Percentiles rank a stretch among this genome's conserved stretches.
phyloP scores from a whole-genome alignment of 1,139 yeast genomes.

The Sugiyamaella japonica region DNA sequence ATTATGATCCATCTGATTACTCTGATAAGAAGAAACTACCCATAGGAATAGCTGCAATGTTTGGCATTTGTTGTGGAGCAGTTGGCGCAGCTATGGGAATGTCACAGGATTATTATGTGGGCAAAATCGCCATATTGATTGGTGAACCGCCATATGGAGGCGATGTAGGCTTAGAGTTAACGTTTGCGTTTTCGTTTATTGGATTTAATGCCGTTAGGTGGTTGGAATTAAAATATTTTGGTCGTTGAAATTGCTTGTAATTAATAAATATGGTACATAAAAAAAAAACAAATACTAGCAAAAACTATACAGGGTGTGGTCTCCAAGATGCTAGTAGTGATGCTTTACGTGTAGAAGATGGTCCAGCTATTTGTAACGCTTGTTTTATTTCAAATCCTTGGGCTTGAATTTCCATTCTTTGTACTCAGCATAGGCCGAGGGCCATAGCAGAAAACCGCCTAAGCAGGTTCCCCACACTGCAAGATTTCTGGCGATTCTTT shows the following conservation, averaged over 20 bases:
- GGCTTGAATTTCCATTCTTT: slow-evolving; percentile 10
- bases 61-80: slow-evolving; percentile 78
- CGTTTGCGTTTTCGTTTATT: slow-evolving; percentile 65
- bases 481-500: slow-evolving; percentile 11
- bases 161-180: slow-evolving; percentile 84
- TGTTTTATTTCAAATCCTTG: neutral
- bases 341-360: neutral
- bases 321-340: too few relatives aligned
- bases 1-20: slow-evolving; percentile 62
- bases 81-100: slow-evolving; percentile 86
- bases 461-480: slow-evolving; percentile 8
- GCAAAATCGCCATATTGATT: slow-evolving; percentile 61
- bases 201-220: slow-evolving; percentile 63
- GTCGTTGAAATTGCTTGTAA: slow-evolving; percentile 26
- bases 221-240: slow-evolving; percentile 48
- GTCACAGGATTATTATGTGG: slow-evolving; percentile 80
- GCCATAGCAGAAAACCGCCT: slow-evolving; percentile 12
- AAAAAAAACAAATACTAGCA: neutral
- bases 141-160: slow-evolving; percentile 63
- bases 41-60: slow-evolving; percentile 70
- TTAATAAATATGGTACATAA: neutral
- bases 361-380: too few relatives aligned
- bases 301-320: neutral
- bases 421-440: neutral
- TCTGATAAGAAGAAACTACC: slow-evolving; percentile 60